Conservation (phyloP, 2,329 filamentous ascomycete genomes). For the Hypoxylon sp. region DNA sequence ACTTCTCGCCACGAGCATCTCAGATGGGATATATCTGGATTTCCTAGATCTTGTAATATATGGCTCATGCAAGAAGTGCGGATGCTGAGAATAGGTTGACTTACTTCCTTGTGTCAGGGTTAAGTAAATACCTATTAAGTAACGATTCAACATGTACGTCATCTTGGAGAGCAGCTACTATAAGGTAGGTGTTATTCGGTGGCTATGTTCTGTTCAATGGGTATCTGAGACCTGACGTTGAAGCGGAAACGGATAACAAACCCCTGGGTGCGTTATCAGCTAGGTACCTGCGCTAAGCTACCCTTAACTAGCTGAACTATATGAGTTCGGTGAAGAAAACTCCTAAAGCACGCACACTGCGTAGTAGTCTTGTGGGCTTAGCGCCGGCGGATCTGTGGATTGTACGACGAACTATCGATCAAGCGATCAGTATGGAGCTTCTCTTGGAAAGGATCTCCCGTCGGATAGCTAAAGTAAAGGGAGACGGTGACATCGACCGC, state of each 20-base stretch:
- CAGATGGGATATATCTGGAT: not conserved
- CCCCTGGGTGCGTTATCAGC: not conserved
- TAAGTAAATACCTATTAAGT: not conserved
- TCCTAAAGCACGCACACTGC: not conserved
- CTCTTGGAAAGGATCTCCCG: not conserved
- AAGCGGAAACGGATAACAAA: not conserved
- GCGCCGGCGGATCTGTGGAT: not conserved
- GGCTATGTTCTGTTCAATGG: not conserved
- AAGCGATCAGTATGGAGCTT: not conserved
- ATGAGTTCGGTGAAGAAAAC: not conserved
- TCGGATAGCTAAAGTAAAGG: not conserved
- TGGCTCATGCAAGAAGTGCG: not conserved
- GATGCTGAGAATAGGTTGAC: not conserved
- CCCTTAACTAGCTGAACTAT: conserved; percentile 1
- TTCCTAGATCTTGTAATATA: not conserved
- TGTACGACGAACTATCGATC: not conserved
- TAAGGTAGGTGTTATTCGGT: not conserved
- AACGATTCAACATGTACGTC: not conserved
- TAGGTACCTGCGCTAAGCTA: not conserved
- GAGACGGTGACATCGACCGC: not conserved
- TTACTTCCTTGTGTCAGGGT: not conserved
- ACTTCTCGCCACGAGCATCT: not conserved
- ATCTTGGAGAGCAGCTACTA: not conserved
- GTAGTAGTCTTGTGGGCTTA: not conserved
- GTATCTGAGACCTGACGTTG: not conserved